These are phyloP conservation scores for Pseudopediastrum boryanum DNA, from an alignment of 139 green algal species.

Conservation along the genomic window DNA sequence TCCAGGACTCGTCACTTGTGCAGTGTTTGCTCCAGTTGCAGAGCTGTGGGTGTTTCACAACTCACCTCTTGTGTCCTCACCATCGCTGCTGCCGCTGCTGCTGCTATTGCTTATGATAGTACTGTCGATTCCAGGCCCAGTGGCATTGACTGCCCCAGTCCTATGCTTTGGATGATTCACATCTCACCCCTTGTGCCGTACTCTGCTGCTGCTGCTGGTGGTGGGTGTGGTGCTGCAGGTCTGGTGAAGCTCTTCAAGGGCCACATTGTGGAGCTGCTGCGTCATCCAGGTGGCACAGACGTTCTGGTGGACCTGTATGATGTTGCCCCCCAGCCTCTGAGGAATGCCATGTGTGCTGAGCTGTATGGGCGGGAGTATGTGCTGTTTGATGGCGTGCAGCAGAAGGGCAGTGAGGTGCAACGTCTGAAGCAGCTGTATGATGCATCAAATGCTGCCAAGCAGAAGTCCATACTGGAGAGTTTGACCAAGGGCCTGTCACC, in stretches of 20 bases:
- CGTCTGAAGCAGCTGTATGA: slow-evolving; percentile 64
- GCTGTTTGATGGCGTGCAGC: slow-evolving; percentile 66
- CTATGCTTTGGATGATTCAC: no score
- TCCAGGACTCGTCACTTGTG: no score
- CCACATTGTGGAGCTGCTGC: slow-evolving; percentile 75
- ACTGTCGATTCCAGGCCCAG: no score
- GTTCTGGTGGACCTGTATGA: slow-evolving; percentile 86
- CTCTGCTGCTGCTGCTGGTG: not conserved
- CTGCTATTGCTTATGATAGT: not conserved
- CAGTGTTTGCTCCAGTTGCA: no score
- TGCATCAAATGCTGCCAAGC: slow-evolving; percentile 49
- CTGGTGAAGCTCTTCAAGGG: slow-evolving; percentile 73
- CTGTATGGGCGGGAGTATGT: slow-evolving; percentile 82
- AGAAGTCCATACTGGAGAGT: slow-evolving; percentile 64
- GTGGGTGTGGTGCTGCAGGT: slow-evolving; percentile 45
- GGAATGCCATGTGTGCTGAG: slow-evolving; percentile 78
- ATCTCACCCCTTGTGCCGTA: no score
- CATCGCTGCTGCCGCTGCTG: not conserved
- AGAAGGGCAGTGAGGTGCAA: slow-evolving; percentile 41
- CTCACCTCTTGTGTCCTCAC: not conserved
- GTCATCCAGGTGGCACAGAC: slow-evolving; percentile 80
- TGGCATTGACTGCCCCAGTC: no score
- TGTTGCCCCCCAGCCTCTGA: slow-evolving; percentile 46
- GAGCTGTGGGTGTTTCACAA: no score
- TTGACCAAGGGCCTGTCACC: slow-evolving; percentile 63